Base-by-base conservation (phyloP, 1,139 yeast genomes). In the Protomyces arabidopsidicola region DNA sequence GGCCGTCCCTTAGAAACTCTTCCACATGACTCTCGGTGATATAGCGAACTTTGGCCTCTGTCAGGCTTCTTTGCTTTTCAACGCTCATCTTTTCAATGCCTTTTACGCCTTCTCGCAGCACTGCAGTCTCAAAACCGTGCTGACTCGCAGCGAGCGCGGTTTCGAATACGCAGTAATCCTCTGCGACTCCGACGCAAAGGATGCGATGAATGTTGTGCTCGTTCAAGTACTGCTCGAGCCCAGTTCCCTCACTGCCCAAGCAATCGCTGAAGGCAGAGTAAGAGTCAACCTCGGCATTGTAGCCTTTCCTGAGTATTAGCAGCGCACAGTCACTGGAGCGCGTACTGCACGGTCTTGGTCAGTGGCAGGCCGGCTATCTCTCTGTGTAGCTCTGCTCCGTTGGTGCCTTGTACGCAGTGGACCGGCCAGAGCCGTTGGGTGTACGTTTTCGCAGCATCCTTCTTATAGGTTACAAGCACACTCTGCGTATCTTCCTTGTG, bases 241-340 rank as follows among this genome's bases (percentile, higher is more conserved):
- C 62, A 3, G 62, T 58, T n/a, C 38, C 42, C 42, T 58, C 62
- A 34, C 39, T 50, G 34, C 45, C 31, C 36, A 58, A 52, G n/a
- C 52, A 38, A 42, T 58, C 62, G 4, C 52, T 52, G 22, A 58
- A 58, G 31, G 56, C 62, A 3, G 62, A 58, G 52, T 58, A 58
- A n/a, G 56, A 51, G 45, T 58, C 62, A 5, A 58, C 52, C 34
- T 52, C 24, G 34, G 52, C 53, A 50, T 58, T 51, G 56, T 58
- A 58, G 18, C 62, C 62, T 16, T 58, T 58, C 34, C 42, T 42
- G 48, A 8, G 12, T 14, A 24, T 42, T 20, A 42, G 48, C 6
- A 6, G 24, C 6, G 18, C 18, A 4, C 8, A 2, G 1, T 16
- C 22, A 42, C 2, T 10, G 14, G 2, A 16, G 20, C 10, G 8